Conservation (phyloP, 331 rosid species). For the Telfairia occidentalis region DNA sequence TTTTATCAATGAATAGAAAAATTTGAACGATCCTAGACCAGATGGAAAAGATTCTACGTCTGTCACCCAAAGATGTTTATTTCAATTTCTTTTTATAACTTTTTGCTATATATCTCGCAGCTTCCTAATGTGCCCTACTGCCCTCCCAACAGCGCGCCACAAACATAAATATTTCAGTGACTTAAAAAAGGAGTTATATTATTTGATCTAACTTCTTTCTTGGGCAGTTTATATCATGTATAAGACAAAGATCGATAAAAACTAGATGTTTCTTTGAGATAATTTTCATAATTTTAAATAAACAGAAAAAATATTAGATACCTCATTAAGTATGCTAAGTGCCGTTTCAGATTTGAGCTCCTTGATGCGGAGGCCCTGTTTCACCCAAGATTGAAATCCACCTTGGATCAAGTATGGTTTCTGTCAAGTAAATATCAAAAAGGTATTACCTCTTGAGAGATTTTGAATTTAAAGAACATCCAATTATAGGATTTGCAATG, state of each 20-base stretch:
- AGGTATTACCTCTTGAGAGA: not conserved
- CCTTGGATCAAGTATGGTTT: conserved; percentile 79
- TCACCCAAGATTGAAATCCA: conserved; percentile 78
- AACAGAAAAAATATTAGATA: conserved; percentile 15
- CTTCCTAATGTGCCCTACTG: not conserved
- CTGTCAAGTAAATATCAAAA: conserved; percentile 28
- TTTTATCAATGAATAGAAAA: not conserved
- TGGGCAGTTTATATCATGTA: not conserved
- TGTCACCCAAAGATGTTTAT: not conserved
- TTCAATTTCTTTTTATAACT: not conserved
- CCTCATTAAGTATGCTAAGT: conserved; percentile 72
- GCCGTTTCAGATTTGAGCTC: conserved; percentile 82
- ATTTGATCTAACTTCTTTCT: not conserved
- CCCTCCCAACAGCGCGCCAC: not conserved
- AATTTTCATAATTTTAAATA: not conserved
- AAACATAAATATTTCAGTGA: not conserved
- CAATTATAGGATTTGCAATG: not conserved
- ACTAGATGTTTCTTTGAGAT: not conserved
- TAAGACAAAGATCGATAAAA: not conserved
- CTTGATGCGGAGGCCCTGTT: conserved; percentile 73
- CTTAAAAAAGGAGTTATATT: not conserved
- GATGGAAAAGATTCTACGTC: not conserved
- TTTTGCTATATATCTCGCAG: not conserved
- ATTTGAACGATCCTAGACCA: not conserved
- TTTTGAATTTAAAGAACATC: not conserved